A percentile compares a stretch with the other conserved stretches of the same genome.
Evolutionary conservation across 306 rosid species (phyloP).

Genomic region (Heteromeles arbutifolia): DNA sequence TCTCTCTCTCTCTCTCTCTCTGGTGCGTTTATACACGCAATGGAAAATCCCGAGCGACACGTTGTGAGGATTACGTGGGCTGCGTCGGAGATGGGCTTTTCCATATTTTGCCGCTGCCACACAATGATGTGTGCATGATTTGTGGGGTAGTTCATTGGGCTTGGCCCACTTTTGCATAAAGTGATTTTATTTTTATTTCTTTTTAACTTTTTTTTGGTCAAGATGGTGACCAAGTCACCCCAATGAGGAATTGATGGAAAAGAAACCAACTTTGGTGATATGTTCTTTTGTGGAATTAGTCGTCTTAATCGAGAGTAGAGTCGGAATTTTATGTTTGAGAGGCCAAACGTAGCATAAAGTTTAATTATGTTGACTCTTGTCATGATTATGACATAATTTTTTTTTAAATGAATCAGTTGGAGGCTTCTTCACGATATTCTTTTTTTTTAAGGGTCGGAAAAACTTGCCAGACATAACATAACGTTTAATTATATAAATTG

Average conservation of each 20-base stretch:
- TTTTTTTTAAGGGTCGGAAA: no score
- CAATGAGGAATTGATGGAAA: background rate
- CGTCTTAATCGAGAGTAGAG: background rate
- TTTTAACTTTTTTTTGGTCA: background rate
- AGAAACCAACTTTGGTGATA: background rate
- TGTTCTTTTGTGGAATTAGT: no score
- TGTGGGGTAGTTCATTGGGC: slow-evolving; percentile 61
- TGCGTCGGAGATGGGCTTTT: slow-evolving; percentile 33
- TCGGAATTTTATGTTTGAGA: background rate
- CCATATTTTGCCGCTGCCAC: background rate
- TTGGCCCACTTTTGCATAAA: slow-evolving; percentile 30
- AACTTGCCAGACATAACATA: no score
- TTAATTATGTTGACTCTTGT: no score
- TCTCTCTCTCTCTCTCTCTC: background rate
- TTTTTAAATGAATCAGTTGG: no score
- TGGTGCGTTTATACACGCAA: slow-evolving; percentile 18
- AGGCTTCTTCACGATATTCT: no score
- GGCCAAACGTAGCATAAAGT: no score
- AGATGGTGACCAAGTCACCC: background rate
- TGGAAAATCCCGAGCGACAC: slow-evolving; percentile 10
- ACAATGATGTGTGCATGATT: slow-evolving; percentile 40
- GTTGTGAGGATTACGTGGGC: slow-evolving; percentile 32
- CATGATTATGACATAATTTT: no score
- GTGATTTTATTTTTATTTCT: background rate
- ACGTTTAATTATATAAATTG: no score